A percentile compares a stretch with the other conserved stretches of the same genome.
These are phyloP conservation scores for Trichoderma atroviride DNA, from an alignment of 2,329 filamentous ascomycete genomes.

Conservation along the genomic window DNA sequence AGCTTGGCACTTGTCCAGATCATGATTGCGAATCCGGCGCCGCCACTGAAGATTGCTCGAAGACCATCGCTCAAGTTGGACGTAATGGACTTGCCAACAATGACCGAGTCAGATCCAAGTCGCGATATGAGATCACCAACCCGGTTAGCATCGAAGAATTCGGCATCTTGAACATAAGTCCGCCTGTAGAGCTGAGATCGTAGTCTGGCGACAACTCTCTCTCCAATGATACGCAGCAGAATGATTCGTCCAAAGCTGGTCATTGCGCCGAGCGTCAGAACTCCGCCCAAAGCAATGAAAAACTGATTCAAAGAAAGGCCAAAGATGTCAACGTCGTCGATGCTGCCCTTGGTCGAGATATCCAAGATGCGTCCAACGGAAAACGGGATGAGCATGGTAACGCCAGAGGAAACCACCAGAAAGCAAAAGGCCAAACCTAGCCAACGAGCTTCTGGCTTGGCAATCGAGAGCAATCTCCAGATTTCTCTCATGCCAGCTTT, in stretches of 20 bases:
- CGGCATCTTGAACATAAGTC: conserved; percentile 95
- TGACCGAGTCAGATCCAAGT: conserved; percentile 92
- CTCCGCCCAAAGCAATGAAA: conserved; percentile 74
- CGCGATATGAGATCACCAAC: conserved; percentile 96
- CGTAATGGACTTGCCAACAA: conserved; percentile 97
- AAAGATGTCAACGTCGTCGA: conserved; percentile 72
- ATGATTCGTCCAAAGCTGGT: conserved; percentile 95
- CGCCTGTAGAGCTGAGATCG: conserved; percentile 87
- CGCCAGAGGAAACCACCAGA: conserved; percentile 83
- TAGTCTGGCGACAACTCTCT: conserved; percentile 88
- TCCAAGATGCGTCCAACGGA: conserved; percentile 96
- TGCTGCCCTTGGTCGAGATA: conserved; percentile 74
- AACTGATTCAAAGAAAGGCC: conserved; percentile 85
- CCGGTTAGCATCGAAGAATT: conserved; percentile 97
- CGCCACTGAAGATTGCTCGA: conserved; percentile 84
- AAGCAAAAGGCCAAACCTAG: conserved; percentile 80
- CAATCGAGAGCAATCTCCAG: conserved; percentile 85
- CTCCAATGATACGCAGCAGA: conserved; percentile 89
- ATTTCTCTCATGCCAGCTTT: conserved; percentile 73
- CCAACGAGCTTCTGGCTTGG: conserved; percentile 78
- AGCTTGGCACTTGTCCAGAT: conserved; percentile 91
- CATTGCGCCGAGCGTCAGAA: conserved; percentile 80
- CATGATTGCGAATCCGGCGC: conserved; percentile 90
- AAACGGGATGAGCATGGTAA: conserved; percentile 96
- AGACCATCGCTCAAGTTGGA: conserved; percentile 98